phyloP scores from a whole-genome alignment of 106 monocot species.

The Allium sativum region DNA sequence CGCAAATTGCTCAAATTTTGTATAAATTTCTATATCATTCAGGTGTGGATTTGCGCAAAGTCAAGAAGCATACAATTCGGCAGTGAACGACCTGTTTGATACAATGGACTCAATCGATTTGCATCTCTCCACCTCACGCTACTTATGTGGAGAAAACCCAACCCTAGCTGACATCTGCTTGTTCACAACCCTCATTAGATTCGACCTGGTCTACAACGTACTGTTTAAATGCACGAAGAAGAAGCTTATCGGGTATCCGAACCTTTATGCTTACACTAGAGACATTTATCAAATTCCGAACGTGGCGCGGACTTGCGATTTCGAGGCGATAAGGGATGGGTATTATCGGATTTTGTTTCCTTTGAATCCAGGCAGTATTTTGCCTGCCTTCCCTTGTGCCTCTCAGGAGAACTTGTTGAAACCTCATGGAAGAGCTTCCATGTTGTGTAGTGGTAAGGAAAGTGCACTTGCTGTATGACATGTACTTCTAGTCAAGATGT shows the following conservation, averaged over 20 bases:
- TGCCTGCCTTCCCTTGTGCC: conserved; percentile 45
- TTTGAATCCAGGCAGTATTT: conserved; percentile 72
- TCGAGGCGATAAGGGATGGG: conserved; percentile 70
- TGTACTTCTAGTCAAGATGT: too few species aligned
- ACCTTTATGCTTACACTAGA: conserved; percentile 61
- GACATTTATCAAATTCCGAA: conserved; percentile 89
- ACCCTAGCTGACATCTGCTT: conserved; percentile 86
- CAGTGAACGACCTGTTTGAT: conserved; percentile 43
- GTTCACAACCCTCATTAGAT: conserved; percentile 85
- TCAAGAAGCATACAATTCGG: conserved; percentile 74
- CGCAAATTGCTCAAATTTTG: too few species aligned
- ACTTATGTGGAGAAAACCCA: conserved; percentile 60
- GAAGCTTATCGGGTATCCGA: conserved; percentile 74
- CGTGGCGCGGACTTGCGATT: conserved; percentile 72
- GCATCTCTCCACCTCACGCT: conserved; percentile 52
- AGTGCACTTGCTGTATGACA: too few species aligned
- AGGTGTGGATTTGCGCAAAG: conserved; percentile 97
- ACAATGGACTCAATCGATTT: conserved; percentile 61
- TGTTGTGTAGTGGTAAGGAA: conserved; percentile 18
- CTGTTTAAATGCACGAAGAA: conserved; percentile 85
- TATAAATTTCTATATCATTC: background rate
- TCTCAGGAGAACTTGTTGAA: conserved; percentile 38
- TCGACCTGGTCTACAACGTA: conserved; percentile 71
- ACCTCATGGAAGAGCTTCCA: conserved; percentile 48
- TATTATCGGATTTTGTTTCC: conserved; percentile 79